Base-by-base conservation (phyloP, 1,284 basidiomycete species). In the Fereydounia khargensis region DNA sequence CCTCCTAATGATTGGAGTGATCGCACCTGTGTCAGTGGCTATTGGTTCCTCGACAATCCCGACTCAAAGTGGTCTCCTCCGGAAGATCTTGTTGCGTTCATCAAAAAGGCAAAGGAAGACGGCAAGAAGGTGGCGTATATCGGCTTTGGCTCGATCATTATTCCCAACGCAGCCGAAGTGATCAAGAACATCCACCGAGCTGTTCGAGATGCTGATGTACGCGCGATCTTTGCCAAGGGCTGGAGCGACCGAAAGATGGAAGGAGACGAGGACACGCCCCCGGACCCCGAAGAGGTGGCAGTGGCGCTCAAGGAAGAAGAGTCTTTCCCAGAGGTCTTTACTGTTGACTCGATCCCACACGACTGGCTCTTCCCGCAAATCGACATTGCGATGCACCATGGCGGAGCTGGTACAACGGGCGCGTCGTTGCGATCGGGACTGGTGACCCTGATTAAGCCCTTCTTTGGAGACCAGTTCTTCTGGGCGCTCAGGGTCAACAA, bases 101-200 rank as follows among this genome's bases (percentile, higher is more conserved):
- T 98, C 46, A 83, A 86, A 42, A 79, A 79, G 23, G 89, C 91
- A 5, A 86, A 84, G 61, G 79, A 80, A 25, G 77, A 80, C 17
- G 82, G 83, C 48, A 89, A 89, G 82, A 96, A 94, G 79, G 81
- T 98, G 22, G 91, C 97, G 5, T 98, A 97, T 78, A 91, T 98
- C 61, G 94, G 94, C 20, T 98, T 96, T 74, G 94, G 94, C n/a
- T 95, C 91, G 50, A 94, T 96, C 54, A 91, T 98, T 38, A 92
- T 98, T 17, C 87, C 90, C 9, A 91, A 98, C 76, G 91, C 94
- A 1, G 86, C 84, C 65, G 83, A 83, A 31, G 91, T 96, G 87
- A 96, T 91, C 0, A 84, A 85, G 35, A 88, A 85, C 68, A 87
- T 98, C 39, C 82, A 94, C 32, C 88, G 95, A 35, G 90, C 92